Evolutionary conservation across 2,329 filamentous ascomycete species (phyloP).

Genomic region (Talaromyces sp.): DNA sequence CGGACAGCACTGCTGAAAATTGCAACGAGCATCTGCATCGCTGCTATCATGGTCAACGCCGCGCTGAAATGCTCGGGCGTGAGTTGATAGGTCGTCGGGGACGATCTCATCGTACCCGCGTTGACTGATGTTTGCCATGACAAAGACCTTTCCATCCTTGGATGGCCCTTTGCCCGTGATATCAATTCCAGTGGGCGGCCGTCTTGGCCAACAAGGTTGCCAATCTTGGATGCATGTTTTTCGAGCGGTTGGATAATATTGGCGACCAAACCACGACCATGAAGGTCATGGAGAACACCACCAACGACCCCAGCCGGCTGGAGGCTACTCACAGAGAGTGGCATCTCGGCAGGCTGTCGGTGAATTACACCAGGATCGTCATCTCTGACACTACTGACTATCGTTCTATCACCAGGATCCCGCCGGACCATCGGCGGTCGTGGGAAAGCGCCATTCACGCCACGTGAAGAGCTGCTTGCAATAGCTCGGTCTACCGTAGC

Average conservation of each 20-base stretch:
- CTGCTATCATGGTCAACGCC: neutral
- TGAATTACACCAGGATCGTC: neutral
- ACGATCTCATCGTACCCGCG: neutral
- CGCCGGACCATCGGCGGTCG: neutral
- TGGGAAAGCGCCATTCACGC: neutral
- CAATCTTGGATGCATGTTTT: neutral
- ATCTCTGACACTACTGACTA: neutral
- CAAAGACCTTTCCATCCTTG: neutral
- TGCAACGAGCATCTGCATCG: neutral
- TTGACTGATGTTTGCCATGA: neutral
- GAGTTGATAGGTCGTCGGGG: neutral
- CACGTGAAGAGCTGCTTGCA: neutral
- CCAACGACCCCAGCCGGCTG: neutral
- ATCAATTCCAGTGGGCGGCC: neutral
- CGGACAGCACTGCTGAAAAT: neutral
- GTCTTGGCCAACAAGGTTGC: neutral
- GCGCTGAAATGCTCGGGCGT: neutral
- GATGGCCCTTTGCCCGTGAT: neutral
- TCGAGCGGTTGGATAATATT: neutral
- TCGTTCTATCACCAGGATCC: neutral
- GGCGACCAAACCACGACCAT: neutral
- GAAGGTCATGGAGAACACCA: neutral
- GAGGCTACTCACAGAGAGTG: neutral
- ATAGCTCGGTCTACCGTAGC: neutral
- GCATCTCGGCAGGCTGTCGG: neutral